These are phyloP conservation scores for Garcia nutans DNA, from an alignment of 345 rosid species.

Conservation along the genomic window DNA sequence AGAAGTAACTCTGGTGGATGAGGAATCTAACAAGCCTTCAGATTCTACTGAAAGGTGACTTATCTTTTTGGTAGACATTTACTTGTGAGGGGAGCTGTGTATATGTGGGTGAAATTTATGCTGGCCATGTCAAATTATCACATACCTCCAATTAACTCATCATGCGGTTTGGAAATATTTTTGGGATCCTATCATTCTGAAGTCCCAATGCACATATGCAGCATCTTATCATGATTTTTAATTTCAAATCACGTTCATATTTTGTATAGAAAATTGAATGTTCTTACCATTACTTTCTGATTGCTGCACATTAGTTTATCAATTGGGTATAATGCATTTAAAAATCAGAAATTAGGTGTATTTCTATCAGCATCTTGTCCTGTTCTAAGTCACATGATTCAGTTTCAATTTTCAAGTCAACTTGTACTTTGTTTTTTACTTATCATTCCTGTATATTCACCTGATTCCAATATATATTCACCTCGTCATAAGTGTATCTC, in stretches of 20 bases:
- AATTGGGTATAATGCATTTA: neutral
- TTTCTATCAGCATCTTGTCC: neutral
- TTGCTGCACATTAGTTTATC: neutral
- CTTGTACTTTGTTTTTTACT: neutral
- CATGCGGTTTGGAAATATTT: neutral
- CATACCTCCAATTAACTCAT: neutral
- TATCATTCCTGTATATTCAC: neutral
- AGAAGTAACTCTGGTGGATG: conserved; percentile 56
- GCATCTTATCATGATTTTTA: neutral
- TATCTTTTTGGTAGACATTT: conserved; percentile 13
- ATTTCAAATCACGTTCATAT: neutral
- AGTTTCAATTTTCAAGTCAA: neutral
- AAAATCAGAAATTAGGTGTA: neutral
- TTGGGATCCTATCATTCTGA: neutral
- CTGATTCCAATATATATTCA: neutral
- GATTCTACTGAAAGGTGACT: conserved; percentile 66
- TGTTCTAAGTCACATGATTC: neutral
- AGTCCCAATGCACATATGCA: neutral
- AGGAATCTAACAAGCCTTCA: conserved; percentile 47
- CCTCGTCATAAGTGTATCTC: too few species aligned
- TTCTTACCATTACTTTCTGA: neutral
- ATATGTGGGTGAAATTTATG: neutral
- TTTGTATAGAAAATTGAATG: neutral
- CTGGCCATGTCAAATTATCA: neutral
- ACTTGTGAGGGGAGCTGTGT: neutral